Conservation (phyloP, 257 asterid genomes). For the Marsdenia floribunda region DNA sequence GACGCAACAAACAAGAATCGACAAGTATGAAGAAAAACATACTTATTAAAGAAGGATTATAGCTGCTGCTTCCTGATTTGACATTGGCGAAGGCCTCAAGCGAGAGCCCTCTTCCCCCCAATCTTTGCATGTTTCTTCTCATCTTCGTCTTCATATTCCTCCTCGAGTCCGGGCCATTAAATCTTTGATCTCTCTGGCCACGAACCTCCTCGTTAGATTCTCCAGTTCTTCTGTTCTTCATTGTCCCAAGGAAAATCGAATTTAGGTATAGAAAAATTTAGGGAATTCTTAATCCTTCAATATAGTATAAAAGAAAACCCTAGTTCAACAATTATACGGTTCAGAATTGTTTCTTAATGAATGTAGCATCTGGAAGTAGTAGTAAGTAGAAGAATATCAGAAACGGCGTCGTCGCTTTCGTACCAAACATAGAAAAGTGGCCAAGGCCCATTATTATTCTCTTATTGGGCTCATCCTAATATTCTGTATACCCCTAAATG, state of each 20-base stretch:
- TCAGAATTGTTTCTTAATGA: too few species aligned
- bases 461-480: too few species aligned
- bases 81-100: conserved; percentile 81
- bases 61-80: conserved; percentile 43
- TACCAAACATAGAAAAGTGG: too few species aligned
- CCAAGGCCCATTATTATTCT: too few species aligned
- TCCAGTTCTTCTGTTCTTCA: conserved; percentile 14
- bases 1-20: neutral
- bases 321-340: neutral
- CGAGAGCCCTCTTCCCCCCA: conserved; percentile 87
- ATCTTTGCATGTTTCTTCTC: conserved; percentile 68
- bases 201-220: neutral
- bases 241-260: neutral
- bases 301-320: neutral
- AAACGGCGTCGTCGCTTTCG: neutral
- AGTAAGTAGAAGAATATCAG: too few species aligned
- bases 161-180: conserved; percentile 26
- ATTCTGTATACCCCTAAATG: too few species aligned
- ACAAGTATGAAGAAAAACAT: conserved; percentile 8
- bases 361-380: neutral
- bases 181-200: conserved; percentile 9
- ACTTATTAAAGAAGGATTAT: conserved; percentile 84
- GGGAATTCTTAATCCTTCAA: neutral
- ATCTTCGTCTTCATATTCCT: conserved; percentile 51
- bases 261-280: neutral